A percentile compares a stretch with the other conserved stretches of the same genome.
phyloP scores from a whole-genome alignment of 768 basidiomycete species.

The Rubroboletus satanas region DNA sequence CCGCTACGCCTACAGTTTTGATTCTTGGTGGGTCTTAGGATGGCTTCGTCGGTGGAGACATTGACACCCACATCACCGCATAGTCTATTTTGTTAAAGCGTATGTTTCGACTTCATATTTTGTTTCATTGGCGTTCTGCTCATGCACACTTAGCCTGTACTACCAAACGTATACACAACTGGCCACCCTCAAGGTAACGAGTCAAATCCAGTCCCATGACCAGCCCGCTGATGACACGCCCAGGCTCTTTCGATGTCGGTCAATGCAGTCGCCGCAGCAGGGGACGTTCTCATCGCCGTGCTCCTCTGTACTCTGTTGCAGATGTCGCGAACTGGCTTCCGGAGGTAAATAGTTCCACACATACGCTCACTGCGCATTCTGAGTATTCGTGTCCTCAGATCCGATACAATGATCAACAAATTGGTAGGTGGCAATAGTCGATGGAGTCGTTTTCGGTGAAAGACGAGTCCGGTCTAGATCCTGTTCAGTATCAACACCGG shows the following conservation, averaged over 20 bases:
- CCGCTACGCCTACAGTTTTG: slow-evolving; percentile 21
- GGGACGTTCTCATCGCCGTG: slow-evolving; percentile 50
- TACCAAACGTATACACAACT: slow-evolving; percentile 46
- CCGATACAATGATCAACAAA: slow-evolving; percentile 55
- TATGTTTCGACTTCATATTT: slow-evolving; percentile 23
- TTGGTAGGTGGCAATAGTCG: slow-evolving; percentile 24
- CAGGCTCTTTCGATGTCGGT: slow-evolving; percentile 48
- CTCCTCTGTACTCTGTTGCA: slow-evolving; percentile 47
- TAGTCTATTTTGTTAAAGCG: slow-evolving; percentile 38
- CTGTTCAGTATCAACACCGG: slow-evolving; percentile 50
- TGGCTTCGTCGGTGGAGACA: not conserved
- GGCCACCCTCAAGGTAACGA: slow-evolving; percentile 40
- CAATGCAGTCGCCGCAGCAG: slow-evolving; percentile 50
- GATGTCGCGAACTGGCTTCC: slow-evolving; percentile 50
- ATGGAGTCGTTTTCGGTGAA: not conserved
- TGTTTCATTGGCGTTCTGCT: not conserved
- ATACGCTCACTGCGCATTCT: not conserved
- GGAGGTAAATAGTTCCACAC: slow-evolving; percentile 29
- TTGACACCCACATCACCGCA: slow-evolving; percentile 1
- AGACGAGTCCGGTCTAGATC: slow-evolving; percentile 31
- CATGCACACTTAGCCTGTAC: slow-evolving; percentile 34
- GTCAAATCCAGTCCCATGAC: not conserved
- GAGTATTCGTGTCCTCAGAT: slow-evolving; percentile 18
- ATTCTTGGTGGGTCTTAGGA: slow-evolving; percentile 31
- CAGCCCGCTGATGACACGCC: not conserved